phyloP scores from a whole-genome alignment of 1,139 yeast species.

The Blastobotrys ciferrii region DNA sequence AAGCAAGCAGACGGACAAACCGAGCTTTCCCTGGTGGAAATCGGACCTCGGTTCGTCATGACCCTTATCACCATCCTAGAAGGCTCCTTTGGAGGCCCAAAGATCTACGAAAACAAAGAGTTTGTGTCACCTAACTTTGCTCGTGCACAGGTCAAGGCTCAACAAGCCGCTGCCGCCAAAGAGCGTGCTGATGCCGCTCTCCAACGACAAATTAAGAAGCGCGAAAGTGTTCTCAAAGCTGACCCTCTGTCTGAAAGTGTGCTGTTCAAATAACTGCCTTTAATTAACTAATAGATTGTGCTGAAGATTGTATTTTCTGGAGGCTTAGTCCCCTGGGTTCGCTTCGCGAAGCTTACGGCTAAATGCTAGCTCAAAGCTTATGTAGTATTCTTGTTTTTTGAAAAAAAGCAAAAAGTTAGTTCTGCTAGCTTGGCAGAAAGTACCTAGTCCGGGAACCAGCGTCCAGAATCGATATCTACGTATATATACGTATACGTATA shows the following conservation, averaged over 20 bases:
- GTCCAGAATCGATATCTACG: too few species aligned
- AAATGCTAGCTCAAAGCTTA: too few species aligned
- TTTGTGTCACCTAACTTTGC: conserved; percentile 94
- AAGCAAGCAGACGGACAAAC: conserved; percentile 37
- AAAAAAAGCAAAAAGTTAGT: too few species aligned
- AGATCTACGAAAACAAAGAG: conserved; percentile 94
- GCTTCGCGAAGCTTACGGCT: too few species aligned
- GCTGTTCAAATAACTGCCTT: conserved; percentile 49
- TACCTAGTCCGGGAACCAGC: too few species aligned
- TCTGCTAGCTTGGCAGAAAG: too few species aligned
- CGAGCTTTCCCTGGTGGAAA: conserved; percentile 79
- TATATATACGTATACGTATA: too few species aligned
- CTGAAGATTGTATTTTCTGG: background rate
- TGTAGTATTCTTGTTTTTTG: too few species aligned
- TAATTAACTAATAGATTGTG: background rate
- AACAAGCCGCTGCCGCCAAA: conserved; percentile 77
- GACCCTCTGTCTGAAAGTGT: conserved; percentile 85
- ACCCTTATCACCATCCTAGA: conserved; percentile 89
- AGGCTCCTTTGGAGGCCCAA: conserved; percentile 98
- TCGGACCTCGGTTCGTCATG: conserved; percentile 95
- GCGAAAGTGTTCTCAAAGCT: conserved; percentile 69
- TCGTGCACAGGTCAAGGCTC: conserved; percentile 81
- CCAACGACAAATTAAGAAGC: conserved; percentile 69
- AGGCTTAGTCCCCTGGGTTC: too few species aligned
- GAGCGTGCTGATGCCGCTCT: conserved; percentile 77